Conservation (phyloP, 2,329 filamentous ascomycete genomes). For the Aspergillus novoparasiticus region DNA sequence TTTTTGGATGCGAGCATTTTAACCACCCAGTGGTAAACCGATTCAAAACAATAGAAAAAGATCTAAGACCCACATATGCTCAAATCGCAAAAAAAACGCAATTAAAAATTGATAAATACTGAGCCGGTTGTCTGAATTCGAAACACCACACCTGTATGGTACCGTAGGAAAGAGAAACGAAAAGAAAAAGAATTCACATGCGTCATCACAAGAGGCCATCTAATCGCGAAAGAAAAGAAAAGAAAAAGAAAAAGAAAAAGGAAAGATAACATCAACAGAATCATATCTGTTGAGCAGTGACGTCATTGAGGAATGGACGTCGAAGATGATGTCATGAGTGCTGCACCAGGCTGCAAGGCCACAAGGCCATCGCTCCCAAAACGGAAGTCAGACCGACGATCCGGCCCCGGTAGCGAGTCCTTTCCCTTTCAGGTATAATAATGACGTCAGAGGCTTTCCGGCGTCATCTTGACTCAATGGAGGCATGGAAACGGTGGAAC, state of each 20-base stretch:
- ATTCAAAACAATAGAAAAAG: conserved; percentile 11
- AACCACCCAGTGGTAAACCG: background rate
- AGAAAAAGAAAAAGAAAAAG: background rate
- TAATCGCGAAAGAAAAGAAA: background rate
- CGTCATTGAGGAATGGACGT: conserved; percentile 6
- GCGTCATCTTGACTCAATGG: conserved; percentile 23
- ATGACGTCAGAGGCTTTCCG: conserved; percentile 28
- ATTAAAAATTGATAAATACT: conserved; percentile 13
- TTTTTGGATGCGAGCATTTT: conserved; percentile 21
- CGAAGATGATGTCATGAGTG: conserved; percentile 25
- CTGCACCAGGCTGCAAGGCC: conserved; percentile 15
- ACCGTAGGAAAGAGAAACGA: conserved; percentile 9
- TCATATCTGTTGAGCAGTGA: conserved; percentile 1
- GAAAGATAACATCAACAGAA: conserved; percentile 8
- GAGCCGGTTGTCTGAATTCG: conserved; percentile 18
- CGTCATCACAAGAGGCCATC: conserved; percentile 19
- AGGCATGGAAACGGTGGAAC: background rate
- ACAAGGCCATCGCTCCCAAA: conserved; percentile 9
- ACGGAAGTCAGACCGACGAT: conserved; percentile 23
- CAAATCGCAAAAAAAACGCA: background rate
- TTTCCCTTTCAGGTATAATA: conserved; percentile 15
- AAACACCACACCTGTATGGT: conserved; percentile 8
- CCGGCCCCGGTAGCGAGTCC: conserved; percentile 18
- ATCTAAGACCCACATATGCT: conserved; percentile 18
- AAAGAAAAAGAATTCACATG: conserved; percentile 10